Base-by-base conservation (phyloP, 768 basidiomycete species). In the Suillus bovinus region DNA sequence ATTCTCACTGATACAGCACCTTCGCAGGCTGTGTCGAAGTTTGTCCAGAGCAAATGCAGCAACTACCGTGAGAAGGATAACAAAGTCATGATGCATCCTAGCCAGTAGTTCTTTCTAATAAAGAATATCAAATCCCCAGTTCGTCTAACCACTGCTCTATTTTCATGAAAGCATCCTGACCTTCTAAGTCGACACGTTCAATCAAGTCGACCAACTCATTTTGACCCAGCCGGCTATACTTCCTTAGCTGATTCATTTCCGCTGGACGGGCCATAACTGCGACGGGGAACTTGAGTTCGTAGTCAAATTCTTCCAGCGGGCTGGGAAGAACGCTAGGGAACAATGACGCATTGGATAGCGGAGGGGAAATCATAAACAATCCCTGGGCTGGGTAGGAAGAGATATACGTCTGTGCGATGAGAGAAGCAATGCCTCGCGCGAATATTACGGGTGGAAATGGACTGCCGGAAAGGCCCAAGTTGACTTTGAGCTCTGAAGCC, bases 351-450 rank as follows among this genome's bases (percentile, higher is more conserved):
- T 84, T 81, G 46, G 79, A 77, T 11, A 76, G 54, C 1, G 85
- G 85, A 10, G 84, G 86, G 27, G 83, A 82, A 36, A 88, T 80
- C n/a, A 90, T 77, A 61, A 88, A 78, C 55, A 91, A 76, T 0
- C 82, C 89, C 5, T 80, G 77, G 7, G 85, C 85, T 2, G 89
- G 87, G 66, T 89, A 74, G 24, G 86, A 88, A 2, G 86, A 88
- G 63, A 91, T 82, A 70, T 88, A 91, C 24, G 83, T 78, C 70
- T 91, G 86, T 9, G 86, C 82, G 59, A 91, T 80, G 39, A 89
- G 76, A 60, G 85, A 80, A 11, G 79, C 78, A 5, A 76, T 66
- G 7, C 78, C 77, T 29, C 80, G 79, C 2, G 86, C 81, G 63
- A 87, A 75, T 41, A 88, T 75, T 34, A 88, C 79, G 1, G 86